Conservation (phyloP, 2,329 filamentous ascomycete genomes). For the Fusarium keratoplasticum region DNA sequence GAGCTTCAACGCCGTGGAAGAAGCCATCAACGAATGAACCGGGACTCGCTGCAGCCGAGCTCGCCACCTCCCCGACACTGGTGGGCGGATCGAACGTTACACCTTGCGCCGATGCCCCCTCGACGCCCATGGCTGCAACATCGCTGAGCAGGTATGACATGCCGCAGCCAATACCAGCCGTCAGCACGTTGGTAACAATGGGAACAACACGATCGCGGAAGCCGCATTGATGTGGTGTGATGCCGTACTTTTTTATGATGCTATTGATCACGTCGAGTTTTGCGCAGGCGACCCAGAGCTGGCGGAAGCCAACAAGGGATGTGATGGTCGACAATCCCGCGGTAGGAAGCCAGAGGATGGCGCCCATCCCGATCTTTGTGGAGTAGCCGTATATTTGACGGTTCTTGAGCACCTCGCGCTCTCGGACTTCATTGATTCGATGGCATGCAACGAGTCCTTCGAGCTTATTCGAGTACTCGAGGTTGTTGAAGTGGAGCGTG, state of each 20-base stretch:
- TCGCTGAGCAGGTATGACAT: background rate
- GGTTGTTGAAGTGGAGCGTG: background rate
- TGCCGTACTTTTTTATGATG: background rate
- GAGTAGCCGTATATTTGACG: background rate
- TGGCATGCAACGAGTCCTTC: background rate
- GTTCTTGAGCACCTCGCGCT: background rate
- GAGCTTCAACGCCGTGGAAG: background rate
- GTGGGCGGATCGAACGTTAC: background rate
- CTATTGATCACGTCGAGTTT: background rate
- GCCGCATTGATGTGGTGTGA: background rate
- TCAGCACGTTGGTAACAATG: background rate
- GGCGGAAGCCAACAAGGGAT: background rate
- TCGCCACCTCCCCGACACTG: background rate
- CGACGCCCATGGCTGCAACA: background rate
- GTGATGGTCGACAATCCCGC: background rate
- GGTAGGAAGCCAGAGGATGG: background rate
- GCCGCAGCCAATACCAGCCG: background rate
- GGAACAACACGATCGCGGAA: background rate
- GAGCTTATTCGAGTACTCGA: background rate
- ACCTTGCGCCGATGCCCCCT: background rate
- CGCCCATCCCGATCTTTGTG: background rate
- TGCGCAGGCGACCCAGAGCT: background rate
- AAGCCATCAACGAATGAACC: background rate
- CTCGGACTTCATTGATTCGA: background rate
- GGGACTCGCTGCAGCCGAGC: background rate